Conservation (phyloP, 2,329 filamentous ascomycete species). For the Coniochaeta sp. region DNA sequence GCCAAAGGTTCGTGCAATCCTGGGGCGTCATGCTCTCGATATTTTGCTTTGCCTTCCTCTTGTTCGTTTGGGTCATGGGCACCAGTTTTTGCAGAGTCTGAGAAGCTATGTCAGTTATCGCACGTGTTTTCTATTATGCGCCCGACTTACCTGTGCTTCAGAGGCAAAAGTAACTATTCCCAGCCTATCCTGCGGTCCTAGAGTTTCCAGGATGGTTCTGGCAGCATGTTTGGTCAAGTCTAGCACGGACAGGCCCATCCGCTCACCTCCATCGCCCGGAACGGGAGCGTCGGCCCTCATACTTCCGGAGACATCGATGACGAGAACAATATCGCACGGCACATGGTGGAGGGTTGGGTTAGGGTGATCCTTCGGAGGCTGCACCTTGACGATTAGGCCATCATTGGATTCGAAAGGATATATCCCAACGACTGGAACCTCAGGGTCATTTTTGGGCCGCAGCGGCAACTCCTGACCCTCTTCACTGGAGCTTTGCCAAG, state of each 20-base stretch:
- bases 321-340: constrained; percentile 53
- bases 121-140: constrained; percentile 4
- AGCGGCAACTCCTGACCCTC: background rate
- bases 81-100: constrained; percentile 34
- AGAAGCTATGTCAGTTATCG: background rate
- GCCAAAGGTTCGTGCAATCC: constrained; percentile 48
- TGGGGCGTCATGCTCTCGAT: constrained; percentile 33
- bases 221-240: constrained; percentile 56
- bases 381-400: constrained; percentile 37
- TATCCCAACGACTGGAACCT: constrained; percentile 15
- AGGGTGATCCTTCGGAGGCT: constrained; percentile 31
- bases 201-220: constrained; percentile 45
- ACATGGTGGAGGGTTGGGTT: constrained; percentile 26
- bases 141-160: constrained; percentile 21
- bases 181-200: constrained; percentile 46
- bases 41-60: constrained; percentile 29
- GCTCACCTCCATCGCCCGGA: constrained; percentile 35
- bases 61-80: constrained; percentile 38
- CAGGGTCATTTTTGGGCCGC: background rate
- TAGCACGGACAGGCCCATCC: constrained; percentile 44
- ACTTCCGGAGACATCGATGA: constrained; percentile 54
- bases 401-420: constrained; percentile 29
- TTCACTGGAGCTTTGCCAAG: background rate
- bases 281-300: constrained; percentile 42
- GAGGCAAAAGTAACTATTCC: constrained; percentile 49